Evolutionary conservation across 2,329 filamentous ascomycete species (phyloP).

Genomic region (Hymenoscyphus fructigenus): DNA sequence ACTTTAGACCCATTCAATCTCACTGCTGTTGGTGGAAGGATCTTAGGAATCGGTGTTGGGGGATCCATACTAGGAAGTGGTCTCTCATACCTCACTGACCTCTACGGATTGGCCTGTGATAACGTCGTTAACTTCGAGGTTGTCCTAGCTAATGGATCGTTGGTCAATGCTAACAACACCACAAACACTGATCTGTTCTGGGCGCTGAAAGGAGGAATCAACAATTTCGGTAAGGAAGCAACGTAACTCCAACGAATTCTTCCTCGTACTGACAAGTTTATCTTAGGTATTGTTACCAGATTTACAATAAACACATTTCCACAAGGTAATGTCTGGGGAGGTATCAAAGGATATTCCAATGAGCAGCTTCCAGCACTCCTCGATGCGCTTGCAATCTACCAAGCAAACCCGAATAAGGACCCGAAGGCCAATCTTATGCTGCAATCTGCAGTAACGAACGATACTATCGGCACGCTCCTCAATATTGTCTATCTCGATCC

Average conservation of each 20-base stretch:
- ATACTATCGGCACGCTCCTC: constrained; percentile 1
- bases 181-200: constrained; percentile 3
- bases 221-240: constrained; percentile 9
- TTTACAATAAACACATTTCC: constrained; percentile 36
- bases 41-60: constrained; percentile 39
- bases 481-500: neutral
- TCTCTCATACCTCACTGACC: constrained; percentile 1
- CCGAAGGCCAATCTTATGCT: constrained; percentile 27
- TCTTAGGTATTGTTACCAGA: constrained; percentile 37
- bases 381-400: constrained; percentile 53
- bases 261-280: neutral
- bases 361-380: constrained; percentile 40
- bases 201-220: constrained; percentile 5
- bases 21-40: constrained; percentile 20
- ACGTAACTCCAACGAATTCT: constrained; percentile 11
- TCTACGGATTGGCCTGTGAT: neutral
- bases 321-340: constrained; percentile 39
- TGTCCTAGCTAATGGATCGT: neutral
- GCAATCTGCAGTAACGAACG: neutral
- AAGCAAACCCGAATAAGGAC: constrained; percentile 49
- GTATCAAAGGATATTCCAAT: constrained; percentile 37
- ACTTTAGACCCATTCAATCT: constrained; percentile 29
- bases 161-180: neutral
- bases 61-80: constrained; percentile 37
- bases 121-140: constrained; percentile 2